These are phyloP conservation scores for Pelagomonas calceolata DNA, from an alignment of 108 stramenopile genomes.

Conservation along the genomic window DNA sequence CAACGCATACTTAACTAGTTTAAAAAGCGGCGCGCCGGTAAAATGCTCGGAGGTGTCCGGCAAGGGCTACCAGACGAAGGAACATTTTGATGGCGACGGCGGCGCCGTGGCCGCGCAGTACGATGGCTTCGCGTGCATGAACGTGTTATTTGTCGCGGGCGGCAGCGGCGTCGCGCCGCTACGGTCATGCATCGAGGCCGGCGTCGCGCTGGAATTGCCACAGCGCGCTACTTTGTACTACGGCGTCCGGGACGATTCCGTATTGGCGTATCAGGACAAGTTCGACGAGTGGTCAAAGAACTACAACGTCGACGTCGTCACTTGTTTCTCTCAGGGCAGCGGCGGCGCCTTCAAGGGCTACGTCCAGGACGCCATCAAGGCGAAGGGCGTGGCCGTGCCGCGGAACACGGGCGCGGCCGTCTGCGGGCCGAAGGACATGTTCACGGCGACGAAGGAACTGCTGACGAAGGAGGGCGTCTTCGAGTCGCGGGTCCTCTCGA, in stretches of 20 bases:
- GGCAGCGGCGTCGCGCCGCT: conserved; percentile 83
- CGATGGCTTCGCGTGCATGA: conserved; percentile 80
- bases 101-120: conserved; percentile 23
- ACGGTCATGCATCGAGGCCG: conserved; percentile 74
- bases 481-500: conserved; percentile 71
- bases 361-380: conserved; percentile 73
- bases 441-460: conserved; percentile 65
- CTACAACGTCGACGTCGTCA: conserved; percentile 64
- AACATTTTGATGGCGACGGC: conserved; percentile 49
- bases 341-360: conserved; percentile 57
- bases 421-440: conserved; percentile 65
- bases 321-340: conserved; percentile 52
- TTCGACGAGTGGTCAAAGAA: conserved; percentile 61
- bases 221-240: conserved; percentile 59
- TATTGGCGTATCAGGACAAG: conserved; percentile 63
- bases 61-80: conserved; percentile 64
- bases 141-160: conserved; percentile 63
- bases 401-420: conserved; percentile 20
- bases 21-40: conserved; percentile 32
- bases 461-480: conserved; percentile 68
- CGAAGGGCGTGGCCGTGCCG: conserved; percentile 68
- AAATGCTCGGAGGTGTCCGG: conserved; percentile 74
- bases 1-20: conserved; percentile 56
- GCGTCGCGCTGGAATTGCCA: conserved; percentile 42
- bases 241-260: conserved; percentile 58